Evolutionary conservation across 129 eudicot genomes (phyloP).

Genomic region (Rutidosis leptorrhynchoides): DNA sequence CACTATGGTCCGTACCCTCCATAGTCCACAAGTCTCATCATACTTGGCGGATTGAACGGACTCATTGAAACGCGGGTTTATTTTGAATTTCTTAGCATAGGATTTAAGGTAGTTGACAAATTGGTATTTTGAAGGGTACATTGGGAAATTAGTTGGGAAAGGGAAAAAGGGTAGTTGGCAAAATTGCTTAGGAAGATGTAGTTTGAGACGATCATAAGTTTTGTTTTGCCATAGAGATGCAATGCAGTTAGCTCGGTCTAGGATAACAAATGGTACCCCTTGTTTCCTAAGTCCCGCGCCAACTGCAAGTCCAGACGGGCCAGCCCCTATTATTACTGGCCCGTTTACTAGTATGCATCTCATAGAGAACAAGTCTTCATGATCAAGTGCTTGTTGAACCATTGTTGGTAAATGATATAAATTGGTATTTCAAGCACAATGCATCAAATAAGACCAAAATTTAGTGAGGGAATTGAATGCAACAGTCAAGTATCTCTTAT

Average conservation of each 20-base stretch:
- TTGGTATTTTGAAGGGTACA: conserved; percentile 77
- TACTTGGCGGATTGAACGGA: conserved; percentile 71
- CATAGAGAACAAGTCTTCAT: conserved; percentile 41
- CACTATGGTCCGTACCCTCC: conserved; percentile 53
- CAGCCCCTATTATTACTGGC: conserved; percentile 91
- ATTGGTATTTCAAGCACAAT: conserved; percentile 28
- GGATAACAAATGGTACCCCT: conserved; percentile 83
- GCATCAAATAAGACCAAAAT: conserved; percentile 31
- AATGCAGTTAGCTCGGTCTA: conserved; percentile 85
- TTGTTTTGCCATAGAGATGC: conserved; percentile 91
- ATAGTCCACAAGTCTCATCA: conserved; percentile 71
- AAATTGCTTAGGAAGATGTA: conserved; percentile 85
- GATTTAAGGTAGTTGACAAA: conserved; percentile 72
- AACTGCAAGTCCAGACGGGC: conserved; percentile 93
- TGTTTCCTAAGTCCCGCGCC: conserved; percentile 70
- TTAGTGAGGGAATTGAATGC: conserved; percentile 15
- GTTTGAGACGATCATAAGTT: conserved; percentile 85
- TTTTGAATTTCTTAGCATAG: conserved; percentile 62
- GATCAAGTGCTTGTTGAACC: conserved; percentile 36
- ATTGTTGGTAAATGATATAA: conserved; percentile 21
- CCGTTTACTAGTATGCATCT: conserved; percentile 77
- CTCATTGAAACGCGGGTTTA: conserved; percentile 68
- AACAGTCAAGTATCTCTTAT: conserved; percentile 13
- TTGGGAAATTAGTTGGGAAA: conserved; percentile 65
- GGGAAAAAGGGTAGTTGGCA: conserved; percentile 78